Conservation (phyloP, 2,329 filamentous ascomycete genomes). For the Penicillium decumbens region DNA sequence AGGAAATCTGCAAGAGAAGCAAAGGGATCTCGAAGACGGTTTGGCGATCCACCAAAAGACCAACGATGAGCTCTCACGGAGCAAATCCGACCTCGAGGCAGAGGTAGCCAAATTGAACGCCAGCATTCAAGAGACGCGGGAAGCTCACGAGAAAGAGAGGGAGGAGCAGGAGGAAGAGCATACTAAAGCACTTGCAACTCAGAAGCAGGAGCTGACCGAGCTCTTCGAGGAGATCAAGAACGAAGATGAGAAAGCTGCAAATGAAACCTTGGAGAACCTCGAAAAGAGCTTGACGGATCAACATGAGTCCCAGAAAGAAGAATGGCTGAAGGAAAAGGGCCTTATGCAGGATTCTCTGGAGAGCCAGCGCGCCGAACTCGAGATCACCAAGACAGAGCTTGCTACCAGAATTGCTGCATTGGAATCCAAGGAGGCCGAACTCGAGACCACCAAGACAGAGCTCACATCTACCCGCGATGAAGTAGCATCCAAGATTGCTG, state of each 20-base stretch:
- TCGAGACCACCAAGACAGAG: conserved; percentile 21
- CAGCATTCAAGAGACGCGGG: conserved; percentile 39
- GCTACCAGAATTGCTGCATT: conserved; percentile 33
- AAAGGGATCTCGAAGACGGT: conserved; percentile 49
- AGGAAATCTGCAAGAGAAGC: conserved; percentile 48
- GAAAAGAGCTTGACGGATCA: conserved; percentile 44
- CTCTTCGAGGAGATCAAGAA: conserved; percentile 46
- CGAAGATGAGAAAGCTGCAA: conserved; percentile 40
- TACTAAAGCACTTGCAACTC: conserved; percentile 34
- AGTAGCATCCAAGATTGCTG: conserved; percentile 24
- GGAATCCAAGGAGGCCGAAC: conserved; percentile 32
- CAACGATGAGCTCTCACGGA: conserved; percentile 43
- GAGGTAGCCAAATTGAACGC: conserved; percentile 38
- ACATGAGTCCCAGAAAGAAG: conserved; percentile 32
- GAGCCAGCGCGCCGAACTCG: conserved; percentile 35
- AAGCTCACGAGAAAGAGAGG: conserved; percentile 42
- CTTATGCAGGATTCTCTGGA: conserved; percentile 36
- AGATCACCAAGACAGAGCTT: conserved; percentile 28
- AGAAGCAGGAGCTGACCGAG: conserved; percentile 46
- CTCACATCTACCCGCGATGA: conserved; percentile 27
- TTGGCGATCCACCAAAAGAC: conserved; percentile 43
- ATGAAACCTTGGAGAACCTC: conserved; percentile 35
- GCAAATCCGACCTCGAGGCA: conserved; percentile 44
- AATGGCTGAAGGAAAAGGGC: conserved; percentile 38
- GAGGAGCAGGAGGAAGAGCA: conserved; percentile 32